Base-by-base conservation (phyloP, 1,139 yeast species). In the Dujonia santamariae region DNA sequence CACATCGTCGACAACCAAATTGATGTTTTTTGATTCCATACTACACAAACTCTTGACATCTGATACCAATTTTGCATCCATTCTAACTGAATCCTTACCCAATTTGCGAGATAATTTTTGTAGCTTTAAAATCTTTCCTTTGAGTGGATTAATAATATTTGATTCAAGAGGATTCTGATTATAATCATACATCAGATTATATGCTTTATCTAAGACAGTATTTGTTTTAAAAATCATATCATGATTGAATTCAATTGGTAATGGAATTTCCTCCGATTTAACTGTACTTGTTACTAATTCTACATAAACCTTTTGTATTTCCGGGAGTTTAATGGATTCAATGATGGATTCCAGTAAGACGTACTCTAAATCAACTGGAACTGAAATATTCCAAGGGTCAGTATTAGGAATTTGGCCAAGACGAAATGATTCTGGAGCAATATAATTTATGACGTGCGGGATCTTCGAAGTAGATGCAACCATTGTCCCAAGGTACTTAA, bases 171-270 rank as follows among this genome's bases (percentile, higher is more conserved):
- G 50, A 38, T 66, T 72, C 2, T 35, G 25, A 40, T 56, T 61
- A 8, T 39, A 43, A 5, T 38, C 31, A 16, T 43, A 37, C 8
- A 6, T 34, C 35, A 16, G 45, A 31, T 19, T 36, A 28, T 20
- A 33, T 33, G n/a, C 28, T 25, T n/a, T 35, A 27, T 12, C 25
- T 28, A 12, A 26, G 16, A 17, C 26, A n/a, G 3, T 40, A 39
- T 18, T 51, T 34, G 56, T 54, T 14, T 46, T 46, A 40, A 58
- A 63, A 11, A 68, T 50, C 50, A 66, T 54, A 29, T 61, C 66
- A 41, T 66, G 72, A 41, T 61, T 63, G 35, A 69, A 52, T 39
- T 68, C 75, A 14, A 68, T 42, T 1, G 75, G 75, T 14, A 68
- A 57, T 9, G 56, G 53, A 19, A 47, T 41, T 30, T 55, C 54